Percentiles rank a stretch among this genome's conserved stretches.
These are phyloP conservation scores for Beauveria asiatica DNA, from an alignment of 2,329 filamentous ascomycete species.

Conservation along the genomic window DNA sequence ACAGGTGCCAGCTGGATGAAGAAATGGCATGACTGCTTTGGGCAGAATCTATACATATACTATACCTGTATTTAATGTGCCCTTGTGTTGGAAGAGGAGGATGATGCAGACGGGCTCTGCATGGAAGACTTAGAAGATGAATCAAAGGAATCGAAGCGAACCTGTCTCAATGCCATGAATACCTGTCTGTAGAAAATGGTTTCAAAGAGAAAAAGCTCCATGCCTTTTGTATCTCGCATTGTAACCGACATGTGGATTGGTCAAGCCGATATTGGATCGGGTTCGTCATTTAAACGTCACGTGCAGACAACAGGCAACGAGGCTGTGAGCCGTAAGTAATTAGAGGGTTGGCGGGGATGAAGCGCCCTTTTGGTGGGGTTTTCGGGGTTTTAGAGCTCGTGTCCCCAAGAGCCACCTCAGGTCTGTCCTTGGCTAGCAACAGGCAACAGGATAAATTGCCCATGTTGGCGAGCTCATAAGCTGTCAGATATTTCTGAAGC, in stretches of 20 bases:
- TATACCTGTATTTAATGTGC: constrained; percentile 9
- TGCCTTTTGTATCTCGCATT: neutral
- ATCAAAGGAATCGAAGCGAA: neutral
- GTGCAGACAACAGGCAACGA: neutral
- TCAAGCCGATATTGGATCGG: no score
- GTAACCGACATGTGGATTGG: no score
- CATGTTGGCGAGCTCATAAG: neutral
- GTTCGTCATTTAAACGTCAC: neutral
- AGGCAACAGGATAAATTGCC: constrained; percentile 8
- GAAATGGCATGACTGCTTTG: neutral
- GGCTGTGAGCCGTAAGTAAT: neutral
- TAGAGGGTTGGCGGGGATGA: neutral
- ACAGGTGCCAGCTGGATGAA: neutral
- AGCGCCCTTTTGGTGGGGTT: neutral
- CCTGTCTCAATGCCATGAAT: neutral
- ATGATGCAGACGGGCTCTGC: constrained; percentile 7
- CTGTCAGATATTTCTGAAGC: neutral
- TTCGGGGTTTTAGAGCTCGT: neutral
- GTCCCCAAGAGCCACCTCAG: neutral
- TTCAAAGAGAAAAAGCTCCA: no score
- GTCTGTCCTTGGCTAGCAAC: neutral
- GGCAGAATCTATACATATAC: neutral
- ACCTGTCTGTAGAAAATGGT: no score
- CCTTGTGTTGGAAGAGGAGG: neutral
- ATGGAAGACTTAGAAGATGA: neutral